phyloP scores from a whole-genome alignment of 2,329 filamentous ascomycete genomes.

The Microdochium nivale region DNA sequence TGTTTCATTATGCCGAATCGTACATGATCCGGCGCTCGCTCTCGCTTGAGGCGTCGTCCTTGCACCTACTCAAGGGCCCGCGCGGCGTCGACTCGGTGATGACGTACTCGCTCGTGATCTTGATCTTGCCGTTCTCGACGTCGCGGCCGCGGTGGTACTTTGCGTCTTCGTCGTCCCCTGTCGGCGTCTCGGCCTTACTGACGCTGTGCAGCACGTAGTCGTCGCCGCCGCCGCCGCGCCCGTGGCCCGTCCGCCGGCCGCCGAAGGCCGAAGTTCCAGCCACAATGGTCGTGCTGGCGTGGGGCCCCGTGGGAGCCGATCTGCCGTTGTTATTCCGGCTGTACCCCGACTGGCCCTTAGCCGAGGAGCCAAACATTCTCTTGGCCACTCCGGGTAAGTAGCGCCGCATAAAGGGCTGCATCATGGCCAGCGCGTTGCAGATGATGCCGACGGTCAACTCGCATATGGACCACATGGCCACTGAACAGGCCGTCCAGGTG shows the following conservation, averaged over 20 bases:
- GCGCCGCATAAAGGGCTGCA: slow-evolving; percentile 13
- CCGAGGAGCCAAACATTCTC: neutral
- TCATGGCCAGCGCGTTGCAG: slow-evolving; percentile 15
- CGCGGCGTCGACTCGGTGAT: no score
- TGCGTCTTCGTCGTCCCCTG: neutral
- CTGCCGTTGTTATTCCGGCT: neutral
- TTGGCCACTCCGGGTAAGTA: slow-evolving; percentile 10
- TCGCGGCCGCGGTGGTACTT: neutral
- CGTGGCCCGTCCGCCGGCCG: no score
- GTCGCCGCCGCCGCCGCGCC: neutral
- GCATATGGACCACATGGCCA: slow-evolving; percentile 15
- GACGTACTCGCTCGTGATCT: neutral
- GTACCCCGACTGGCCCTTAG: neutral
- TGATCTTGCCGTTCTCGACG: neutral
- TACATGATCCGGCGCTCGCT: no score
- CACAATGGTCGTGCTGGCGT: no score
- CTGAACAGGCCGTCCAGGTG: slow-evolving; percentile 14
- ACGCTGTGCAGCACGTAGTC: neutral
- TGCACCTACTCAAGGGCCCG: no score
- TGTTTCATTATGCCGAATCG: no score
- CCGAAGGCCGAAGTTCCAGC: no score
- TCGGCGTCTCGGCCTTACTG: neutral
- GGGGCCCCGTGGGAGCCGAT: no score
- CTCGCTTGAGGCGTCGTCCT: no score
- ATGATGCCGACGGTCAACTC: slow-evolving; percentile 19